These are phyloP conservation scores for Arabis alpina DNA, from an alignment of 345 rosid species.

Conservation along the genomic window DNA sequence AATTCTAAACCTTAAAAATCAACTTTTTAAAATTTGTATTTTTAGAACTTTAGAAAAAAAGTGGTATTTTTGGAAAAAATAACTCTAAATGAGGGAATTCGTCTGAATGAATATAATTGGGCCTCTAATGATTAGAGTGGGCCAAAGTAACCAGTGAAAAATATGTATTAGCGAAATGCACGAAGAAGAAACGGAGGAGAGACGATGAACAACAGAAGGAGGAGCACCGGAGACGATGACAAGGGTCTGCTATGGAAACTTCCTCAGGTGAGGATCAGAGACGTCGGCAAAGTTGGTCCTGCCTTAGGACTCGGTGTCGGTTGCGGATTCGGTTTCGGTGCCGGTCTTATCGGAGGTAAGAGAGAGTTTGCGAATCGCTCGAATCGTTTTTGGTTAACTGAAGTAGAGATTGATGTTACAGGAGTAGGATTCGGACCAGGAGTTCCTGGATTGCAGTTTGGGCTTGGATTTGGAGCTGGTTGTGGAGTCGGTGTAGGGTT, in stretches of 20 bases:
- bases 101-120: too few relatives aligned
- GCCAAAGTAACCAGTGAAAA: background rate
- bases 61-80: too few relatives aligned
- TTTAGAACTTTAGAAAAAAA: too few relatives aligned
- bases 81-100: too few relatives aligned
- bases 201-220: constrained; percentile 43
- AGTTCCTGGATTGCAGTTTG: constrained; percentile 78
- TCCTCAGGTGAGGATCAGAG: constrained; percentile 62
- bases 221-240: constrained; percentile 43
- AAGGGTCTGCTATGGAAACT: constrained; percentile 81
- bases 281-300: constrained; percentile 76
- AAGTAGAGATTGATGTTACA: constrained; percentile 27
- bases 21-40: too few relatives aligned
- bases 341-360: constrained; percentile 85
- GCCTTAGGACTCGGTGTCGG: constrained; percentile 85
- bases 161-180: background rate
- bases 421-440: constrained; percentile 91
- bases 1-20: too few relatives aligned
- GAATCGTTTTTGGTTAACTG: background rate
- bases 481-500: constrained; percentile 91
- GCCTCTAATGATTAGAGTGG: background rate
- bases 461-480: constrained; percentile 80
- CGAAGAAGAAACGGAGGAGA: background rate
- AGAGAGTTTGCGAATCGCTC: background rate
- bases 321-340: constrained; percentile 83